phyloP scores from a whole-genome alignment of 306 rosid genomes.

The Dalbergia cochinchinensis region DNA sequence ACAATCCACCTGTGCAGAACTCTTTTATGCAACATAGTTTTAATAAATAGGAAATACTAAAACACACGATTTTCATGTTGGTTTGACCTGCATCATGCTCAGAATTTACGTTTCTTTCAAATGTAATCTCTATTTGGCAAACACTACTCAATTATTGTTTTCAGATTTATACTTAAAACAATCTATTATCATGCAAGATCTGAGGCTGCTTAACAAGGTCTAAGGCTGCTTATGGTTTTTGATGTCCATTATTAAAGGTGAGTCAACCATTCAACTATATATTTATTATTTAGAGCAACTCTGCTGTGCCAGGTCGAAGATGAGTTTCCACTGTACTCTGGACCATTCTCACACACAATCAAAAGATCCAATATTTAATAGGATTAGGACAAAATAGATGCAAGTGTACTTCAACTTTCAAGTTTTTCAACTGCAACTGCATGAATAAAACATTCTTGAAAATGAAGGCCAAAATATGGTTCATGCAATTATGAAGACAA shows the following conservation, averaged over 20 bases:
- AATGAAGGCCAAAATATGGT: slow-evolving; percentile 7
- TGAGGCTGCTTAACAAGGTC: slow-evolving; percentile 5
- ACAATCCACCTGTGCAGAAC: not conserved
- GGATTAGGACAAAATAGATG: slow-evolving; percentile 33
- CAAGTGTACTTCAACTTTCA: slow-evolving; percentile 22
- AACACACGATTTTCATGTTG: not conserved
- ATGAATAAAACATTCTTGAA: slow-evolving; percentile 18
- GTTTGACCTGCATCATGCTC: not conserved
- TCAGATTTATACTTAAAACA: not conserved
- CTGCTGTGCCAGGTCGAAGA: slow-evolving; percentile 17
- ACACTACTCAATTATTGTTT: not conserved
- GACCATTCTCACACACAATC: slow-evolving; percentile 38
- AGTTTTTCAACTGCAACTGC: slow-evolving; percentile 30
- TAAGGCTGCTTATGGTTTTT: slow-evolving; percentile 14
- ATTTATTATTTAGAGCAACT: slow-evolving; percentile 31
- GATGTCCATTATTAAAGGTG: slow-evolving; percentile 41
- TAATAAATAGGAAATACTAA: not conserved
- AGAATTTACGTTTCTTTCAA: not conserved
- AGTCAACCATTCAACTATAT: slow-evolving; percentile 38
- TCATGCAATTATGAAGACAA: slow-evolving; percentile 12
- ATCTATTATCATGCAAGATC: slow-evolving; percentile 13
- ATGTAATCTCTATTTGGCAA: not conserved
- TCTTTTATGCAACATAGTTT: not conserved
- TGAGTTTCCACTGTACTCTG: not conserved
- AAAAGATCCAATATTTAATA: slow-evolving; percentile 39